Base-by-base conservation (phyloP, 2,329 filamentous ascomycete species). In the Metarhizium album region DNA sequence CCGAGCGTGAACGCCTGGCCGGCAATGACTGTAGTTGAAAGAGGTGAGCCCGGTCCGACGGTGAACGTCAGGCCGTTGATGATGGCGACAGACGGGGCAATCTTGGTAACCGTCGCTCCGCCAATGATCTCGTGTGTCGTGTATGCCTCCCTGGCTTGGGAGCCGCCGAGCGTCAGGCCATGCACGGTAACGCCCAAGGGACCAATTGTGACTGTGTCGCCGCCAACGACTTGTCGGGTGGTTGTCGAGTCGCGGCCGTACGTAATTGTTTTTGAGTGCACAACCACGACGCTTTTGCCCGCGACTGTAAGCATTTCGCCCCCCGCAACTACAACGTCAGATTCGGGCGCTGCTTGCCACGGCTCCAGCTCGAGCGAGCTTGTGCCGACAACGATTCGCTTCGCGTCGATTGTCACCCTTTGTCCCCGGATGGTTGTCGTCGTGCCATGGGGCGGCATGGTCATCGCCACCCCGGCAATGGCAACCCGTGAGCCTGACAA, bases 1-100 rank as follows among this genome's bases (percentile, higher is more conserved):
- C 70, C 74, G 37, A 78, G 70, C 0, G 70, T 75, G 27, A 83
- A 63, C 0, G 69, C 76, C 59, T 80, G 68, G 1, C 74, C 73
- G 5, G 69, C 73, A 3, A 78, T 64, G 0, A 73, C 65, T 1
- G 71, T 74, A 0, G 72, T 79, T 1, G 64, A 72, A 11, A 60
- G 60, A n/a, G 60, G 61, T 2, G 67, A 65, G 11, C 67, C 68
- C 0, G 73, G 67, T 0, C 76, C 76, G 46, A 82, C 62, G 1
- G 72, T 75, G 56, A 78, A 80, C 0, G 73, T 78, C 2, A 64
- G 64, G 33, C 72, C 73, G 35, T 68, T 65, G 46, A 84, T 66
- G 27, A 82, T 69, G 1, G 76, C 70, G 13, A 71, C 63, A 2
- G 70, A 74, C 1, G 71, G 62, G n/a, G 70, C 72, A 8, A 78